Base-by-base conservation (phyloP, 495 filamentous ascomycete genomes). In the Penicillium nucicola region DNA sequence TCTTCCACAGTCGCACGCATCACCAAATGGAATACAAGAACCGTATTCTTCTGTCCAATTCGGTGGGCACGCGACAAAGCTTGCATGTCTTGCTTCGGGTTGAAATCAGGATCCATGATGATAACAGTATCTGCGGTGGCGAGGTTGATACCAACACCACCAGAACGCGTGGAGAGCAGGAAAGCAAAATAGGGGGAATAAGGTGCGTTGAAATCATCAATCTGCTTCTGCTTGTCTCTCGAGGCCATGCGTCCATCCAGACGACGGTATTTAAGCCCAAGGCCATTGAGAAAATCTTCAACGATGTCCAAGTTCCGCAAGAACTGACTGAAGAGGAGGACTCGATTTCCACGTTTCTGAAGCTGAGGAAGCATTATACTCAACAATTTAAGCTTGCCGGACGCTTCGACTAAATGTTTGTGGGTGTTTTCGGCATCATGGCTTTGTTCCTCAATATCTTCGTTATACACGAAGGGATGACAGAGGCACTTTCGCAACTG, bases 91-190 rank as follows among this genome's bases (percentile, higher is more conserved):
- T 97, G 93, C 58, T 97, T 93, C 0, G 93, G 93, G 56, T 99
- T 99, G 73, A 96, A 97, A 60, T 99, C 93, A 0, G 93, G 95
- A 61, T 99, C 93, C 56, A 97, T 84, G 41, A 99, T 96, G 45
- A 99, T 97, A 53, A 99, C 93, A 0, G 95, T 99, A 60, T 99
- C 93, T 3, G 93, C 93, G 23, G 90, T 95, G 0, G 95, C 93
- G 39, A 99, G 80, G 60, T 99, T 99, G 72, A 99, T 99, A 13
- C 93, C 93, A 2, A 97, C 92, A 42, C 93, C 93, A 32, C 93
- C 93, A 5, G 93, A 91, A 52, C 93, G 85, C 13, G 93, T 99
- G 0, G 91, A 96, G 0, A 99, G 78, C 17, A 97, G 70, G 68
- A 99, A 97, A 0, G 85, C 89, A 60, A 97, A 97, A 8, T 89